These are phyloP conservation scores for Sabuloglossum arenarium DNA, from an alignment of 495 filamentous ascomycete species.

Conservation along the genomic window DNA sequence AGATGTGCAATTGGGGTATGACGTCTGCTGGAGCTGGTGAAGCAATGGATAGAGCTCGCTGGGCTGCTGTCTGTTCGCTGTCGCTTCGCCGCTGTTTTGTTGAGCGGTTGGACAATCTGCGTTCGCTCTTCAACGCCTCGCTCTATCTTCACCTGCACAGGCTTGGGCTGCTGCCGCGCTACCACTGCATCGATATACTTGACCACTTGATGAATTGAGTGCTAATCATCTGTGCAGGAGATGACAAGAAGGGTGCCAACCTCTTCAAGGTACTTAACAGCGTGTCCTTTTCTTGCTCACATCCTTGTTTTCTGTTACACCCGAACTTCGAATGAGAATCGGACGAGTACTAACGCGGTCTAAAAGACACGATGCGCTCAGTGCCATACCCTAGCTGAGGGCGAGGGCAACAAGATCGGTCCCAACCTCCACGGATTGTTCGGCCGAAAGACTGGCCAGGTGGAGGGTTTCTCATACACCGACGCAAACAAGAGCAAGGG, in stretches of 20 bases:
- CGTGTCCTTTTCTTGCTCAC: background rate
- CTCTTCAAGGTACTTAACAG: slow-evolving; percentile 62
- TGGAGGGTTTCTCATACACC: slow-evolving; percentile 86
- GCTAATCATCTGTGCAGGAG: slow-evolving; percentile 36
- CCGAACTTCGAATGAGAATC: background rate
- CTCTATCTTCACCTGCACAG: background rate
- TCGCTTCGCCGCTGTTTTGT: too few species aligned
- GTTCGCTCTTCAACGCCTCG: too few species aligned
- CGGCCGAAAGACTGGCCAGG: slow-evolving; percentile 79
- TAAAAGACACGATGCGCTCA: slow-evolving; percentile 79
- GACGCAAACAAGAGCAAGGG: slow-evolving; percentile 98
- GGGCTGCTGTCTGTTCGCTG: too few species aligned
- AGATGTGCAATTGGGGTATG: too few species aligned
- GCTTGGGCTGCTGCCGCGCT: too few species aligned
- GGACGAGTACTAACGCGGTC: slow-evolving; percentile 8
- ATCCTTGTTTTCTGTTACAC: background rate
- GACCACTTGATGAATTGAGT: background rate
- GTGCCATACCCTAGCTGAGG: slow-evolving; percentile 83
- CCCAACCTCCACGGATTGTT: slow-evolving; percentile 95
- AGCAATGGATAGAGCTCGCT: too few species aligned
- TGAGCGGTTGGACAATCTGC: too few species aligned
- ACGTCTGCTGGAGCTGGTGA: too few species aligned
- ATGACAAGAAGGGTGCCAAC: slow-evolving; percentile 90
- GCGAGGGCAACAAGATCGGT: slow-evolving; percentile 91
- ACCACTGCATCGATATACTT: too few species aligned